Conservation (phyloP, 495 filamentous ascomycete genomes). For the Lasiosphaeria miniovina region DNA sequence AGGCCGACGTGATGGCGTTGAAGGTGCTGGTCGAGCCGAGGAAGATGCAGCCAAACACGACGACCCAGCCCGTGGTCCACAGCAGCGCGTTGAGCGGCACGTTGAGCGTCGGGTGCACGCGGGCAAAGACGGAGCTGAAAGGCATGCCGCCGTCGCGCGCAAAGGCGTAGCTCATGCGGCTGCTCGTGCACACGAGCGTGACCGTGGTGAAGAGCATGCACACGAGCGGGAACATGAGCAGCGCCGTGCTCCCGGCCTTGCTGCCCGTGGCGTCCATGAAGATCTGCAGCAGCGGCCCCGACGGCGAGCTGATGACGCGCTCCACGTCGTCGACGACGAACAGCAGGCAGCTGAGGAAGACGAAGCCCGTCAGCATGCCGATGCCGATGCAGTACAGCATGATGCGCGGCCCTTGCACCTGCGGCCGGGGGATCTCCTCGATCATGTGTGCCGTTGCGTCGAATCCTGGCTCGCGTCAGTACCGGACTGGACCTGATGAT, state of each 20-base stretch:
- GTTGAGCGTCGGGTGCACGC: slow-evolving; percentile 59
- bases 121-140: slow-evolving; percentile 59
- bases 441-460: slow-evolving; percentile 55
- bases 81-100: slow-evolving; percentile 69
- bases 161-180: slow-evolving; percentile 76
- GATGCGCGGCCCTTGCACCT: slow-evolving; percentile 63
- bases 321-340: slow-evolving; percentile 57
- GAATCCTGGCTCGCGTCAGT: slow-evolving; percentile 30
- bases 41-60: slow-evolving; percentile 71
- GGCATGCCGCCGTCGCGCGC: slow-evolving; percentile 71
- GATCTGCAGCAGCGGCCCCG: slow-evolving; percentile 67
- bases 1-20: slow-evolving; percentile 67
- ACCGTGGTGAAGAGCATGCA: slow-evolving; percentile 71
- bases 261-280: slow-evolving; percentile 66
- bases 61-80: slow-evolving; percentile 60
- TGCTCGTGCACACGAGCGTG: slow-evolving; percentile 72
- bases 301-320: slow-evolving; percentile 56
- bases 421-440: slow-evolving; percentile 69
- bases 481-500: no score
- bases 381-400: slow-evolving; percentile 72
- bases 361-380: slow-evolving; percentile 60
- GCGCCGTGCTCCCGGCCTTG: slow-evolving; percentile 62
- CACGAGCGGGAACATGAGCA: slow-evolving; percentile 70
- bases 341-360: slow-evolving; percentile 44
- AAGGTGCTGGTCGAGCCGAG: slow-evolving; percentile 67